These are phyloP conservation scores for Exophiala sideris DNA, from an alignment of 2,329 filamentous ascomycete genomes.

Conservation along the genomic window DNA sequence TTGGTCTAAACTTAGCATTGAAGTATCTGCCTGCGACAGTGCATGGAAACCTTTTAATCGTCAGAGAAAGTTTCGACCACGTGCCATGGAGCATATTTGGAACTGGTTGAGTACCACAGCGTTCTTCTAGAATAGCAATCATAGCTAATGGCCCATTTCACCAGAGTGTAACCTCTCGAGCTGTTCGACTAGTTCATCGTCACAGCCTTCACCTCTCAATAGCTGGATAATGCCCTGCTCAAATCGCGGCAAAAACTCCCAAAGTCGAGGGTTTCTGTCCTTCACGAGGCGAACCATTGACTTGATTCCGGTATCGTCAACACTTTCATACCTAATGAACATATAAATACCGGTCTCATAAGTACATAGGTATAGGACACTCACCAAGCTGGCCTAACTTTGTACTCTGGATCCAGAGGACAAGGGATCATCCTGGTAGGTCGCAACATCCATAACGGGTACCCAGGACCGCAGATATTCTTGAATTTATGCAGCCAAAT, in stretches of 20 bases:
- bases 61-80: no score
- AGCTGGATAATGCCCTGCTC: neutral
- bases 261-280: neutral
- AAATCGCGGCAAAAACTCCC: neutral
- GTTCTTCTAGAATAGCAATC: no score
- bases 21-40: no score
- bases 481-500: neutral
- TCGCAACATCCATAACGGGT: constrained; percentile 1
- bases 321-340: neutral
- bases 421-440: neutral
- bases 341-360: neutral
- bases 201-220: neutral
- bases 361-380: neutral
- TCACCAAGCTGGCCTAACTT: neutral
- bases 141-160: no score
- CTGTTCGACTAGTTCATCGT: neutral
- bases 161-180: neutral
- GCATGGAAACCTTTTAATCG: no score
- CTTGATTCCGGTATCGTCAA: neutral
- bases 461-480: neutral
- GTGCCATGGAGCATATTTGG: no score
- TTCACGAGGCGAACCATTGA: neutral
- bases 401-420: neutral
- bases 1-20: no score
- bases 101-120: no score